These are phyloP conservation scores for Colletotrichum shisoi DNA, from an alignment of 2,329 filamentous ascomycete species.

Conservation along the genomic window DNA sequence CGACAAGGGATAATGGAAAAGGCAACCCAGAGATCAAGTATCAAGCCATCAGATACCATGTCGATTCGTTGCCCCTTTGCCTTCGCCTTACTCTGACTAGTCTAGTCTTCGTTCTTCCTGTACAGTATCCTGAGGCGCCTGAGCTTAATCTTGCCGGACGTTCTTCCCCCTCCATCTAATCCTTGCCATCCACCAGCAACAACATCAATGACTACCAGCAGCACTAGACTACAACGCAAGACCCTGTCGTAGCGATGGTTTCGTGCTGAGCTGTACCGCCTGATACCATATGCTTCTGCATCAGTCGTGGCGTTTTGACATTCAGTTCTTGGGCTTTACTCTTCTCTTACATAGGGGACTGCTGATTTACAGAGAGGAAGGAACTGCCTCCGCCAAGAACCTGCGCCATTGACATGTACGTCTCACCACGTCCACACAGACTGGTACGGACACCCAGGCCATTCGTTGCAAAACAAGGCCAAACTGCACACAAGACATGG, in stretches of 20 bases:
- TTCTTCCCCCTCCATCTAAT: not conserved
- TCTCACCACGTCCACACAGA: not conserved
- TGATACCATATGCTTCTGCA: not conserved
- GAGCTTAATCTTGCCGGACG: conserved; percentile 19
- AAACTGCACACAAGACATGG: not conserved
- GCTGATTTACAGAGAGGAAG: not conserved
- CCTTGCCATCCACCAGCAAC: not conserved
- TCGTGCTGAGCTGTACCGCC: not conserved
- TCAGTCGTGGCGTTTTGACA: not conserved
- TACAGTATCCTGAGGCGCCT: not conserved
- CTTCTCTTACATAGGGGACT: not conserved
- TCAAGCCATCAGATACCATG: conserved; percentile 24
- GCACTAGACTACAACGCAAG: not conserved
- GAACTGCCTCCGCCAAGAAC: not conserved
- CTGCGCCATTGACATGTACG: not conserved
- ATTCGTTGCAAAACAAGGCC: not conserved
- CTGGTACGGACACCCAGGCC: not conserved
- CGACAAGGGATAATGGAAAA: not conserved
- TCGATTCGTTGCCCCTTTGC: conserved; percentile 3
- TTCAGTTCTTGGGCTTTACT: not conserved
- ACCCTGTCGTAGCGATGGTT: not conserved
- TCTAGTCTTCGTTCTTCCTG: not conserved
- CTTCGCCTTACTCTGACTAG: conserved; percentile 1
- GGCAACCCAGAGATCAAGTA: conserved; percentile 1
- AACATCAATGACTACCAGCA: not conserved